Evolutionary conservation across 305 asterid species (phyloP).

Genomic region (Fraxinus velutina): DNA sequence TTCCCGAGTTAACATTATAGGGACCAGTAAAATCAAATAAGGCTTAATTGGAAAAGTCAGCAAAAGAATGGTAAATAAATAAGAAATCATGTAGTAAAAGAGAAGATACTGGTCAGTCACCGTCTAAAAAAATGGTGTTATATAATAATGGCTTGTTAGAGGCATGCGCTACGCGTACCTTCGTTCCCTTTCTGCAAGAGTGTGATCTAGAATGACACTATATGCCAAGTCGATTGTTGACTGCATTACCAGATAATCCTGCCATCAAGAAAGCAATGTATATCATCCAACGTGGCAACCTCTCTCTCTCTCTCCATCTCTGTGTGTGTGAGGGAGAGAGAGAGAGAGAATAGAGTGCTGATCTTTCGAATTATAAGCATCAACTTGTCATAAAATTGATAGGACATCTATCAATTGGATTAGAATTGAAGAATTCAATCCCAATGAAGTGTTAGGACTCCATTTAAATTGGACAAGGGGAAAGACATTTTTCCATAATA

Average conservation of each 20-base stretch:
- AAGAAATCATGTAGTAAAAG: not conserved
- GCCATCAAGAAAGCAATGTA: constrained; percentile 28
- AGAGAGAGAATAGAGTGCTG: not conserved
- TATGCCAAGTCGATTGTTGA: constrained; percentile 83
- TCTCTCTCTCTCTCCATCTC: constrained; percentile 2
- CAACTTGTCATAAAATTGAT: not conserved
- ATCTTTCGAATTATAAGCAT: not conserved
- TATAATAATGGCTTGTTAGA: not conserved
- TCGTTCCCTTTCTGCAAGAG: constrained; percentile 95
- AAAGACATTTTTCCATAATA: not conserved
- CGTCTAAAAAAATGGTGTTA: not conserved
- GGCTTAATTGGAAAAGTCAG: not conserved
- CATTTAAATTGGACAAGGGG: constrained; percentile 4
- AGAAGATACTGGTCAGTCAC: constrained; percentile 6
- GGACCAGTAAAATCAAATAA: not conserved
- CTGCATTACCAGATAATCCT: constrained; percentile 84
- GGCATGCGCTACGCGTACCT: constrained; percentile 48
- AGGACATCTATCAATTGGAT: constrained; percentile 1
- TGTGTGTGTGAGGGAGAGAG: too few relatives aligned
- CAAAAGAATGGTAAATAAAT: not conserved
- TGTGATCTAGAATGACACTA: constrained; percentile 90
- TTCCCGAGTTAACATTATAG: not conserved
- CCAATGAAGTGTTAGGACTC: not conserved
- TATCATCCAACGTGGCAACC: constrained; percentile 3
- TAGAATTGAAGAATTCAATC: constrained; percentile 7